Conservation (phyloP, 805 yeast genomes). For the Nematodospora valgi region DNA sequence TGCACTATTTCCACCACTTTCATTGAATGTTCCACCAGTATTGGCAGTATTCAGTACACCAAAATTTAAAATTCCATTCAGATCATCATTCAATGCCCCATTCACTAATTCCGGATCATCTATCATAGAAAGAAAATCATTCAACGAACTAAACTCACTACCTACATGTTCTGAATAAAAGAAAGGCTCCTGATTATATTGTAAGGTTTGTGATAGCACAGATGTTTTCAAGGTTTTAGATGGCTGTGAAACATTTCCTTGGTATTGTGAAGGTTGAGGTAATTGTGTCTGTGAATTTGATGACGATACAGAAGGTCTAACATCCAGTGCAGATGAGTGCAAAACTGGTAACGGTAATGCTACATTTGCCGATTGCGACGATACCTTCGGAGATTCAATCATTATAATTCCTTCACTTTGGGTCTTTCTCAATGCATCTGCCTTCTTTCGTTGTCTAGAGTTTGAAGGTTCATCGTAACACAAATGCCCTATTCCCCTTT, state of each 20-base stretch:
- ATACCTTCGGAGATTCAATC: slow-evolving; percentile 4
- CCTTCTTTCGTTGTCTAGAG: slow-evolving; percentile 38
- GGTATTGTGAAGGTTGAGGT: slow-evolving; percentile 4
- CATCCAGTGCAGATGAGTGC: too few species aligned
- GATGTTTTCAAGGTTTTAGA: slow-evolving; percentile 17
- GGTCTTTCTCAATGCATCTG: slow-evolving; percentile 21
- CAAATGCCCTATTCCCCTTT: slow-evolving; percentile 82
- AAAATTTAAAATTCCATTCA: slow-evolving; percentile 20
- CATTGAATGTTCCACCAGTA: slow-evolving; percentile 2
- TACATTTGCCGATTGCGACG: slow-evolving; percentile 3
- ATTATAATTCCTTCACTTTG: slow-evolving; percentile 9
- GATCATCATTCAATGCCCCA: slow-evolving; percentile 32
- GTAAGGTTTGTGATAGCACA: slow-evolving; percentile 38
- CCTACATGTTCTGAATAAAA: slow-evolving; percentile 92
- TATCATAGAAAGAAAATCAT: slow-evolving; percentile 84
- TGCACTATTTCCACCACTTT: slow-evolving; percentile 10
- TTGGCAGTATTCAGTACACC: slow-evolving; percentile 13
- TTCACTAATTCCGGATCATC: slow-evolving; percentile 77
- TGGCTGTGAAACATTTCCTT: slow-evolving; percentile 6
- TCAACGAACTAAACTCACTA: slow-evolving; percentile 83
- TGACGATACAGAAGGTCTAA: not conserved
- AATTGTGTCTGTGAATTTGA: slow-evolving; percentile 6
- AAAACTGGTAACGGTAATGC: slow-evolving; percentile 4
- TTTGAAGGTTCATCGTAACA: slow-evolving; percentile 71
- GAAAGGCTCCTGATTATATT: slow-evolving; percentile 64